These are phyloP conservation scores for Yamadazyma oceani DNA, from an alignment of 1,139 yeast species.

Conservation along the genomic window DNA sequence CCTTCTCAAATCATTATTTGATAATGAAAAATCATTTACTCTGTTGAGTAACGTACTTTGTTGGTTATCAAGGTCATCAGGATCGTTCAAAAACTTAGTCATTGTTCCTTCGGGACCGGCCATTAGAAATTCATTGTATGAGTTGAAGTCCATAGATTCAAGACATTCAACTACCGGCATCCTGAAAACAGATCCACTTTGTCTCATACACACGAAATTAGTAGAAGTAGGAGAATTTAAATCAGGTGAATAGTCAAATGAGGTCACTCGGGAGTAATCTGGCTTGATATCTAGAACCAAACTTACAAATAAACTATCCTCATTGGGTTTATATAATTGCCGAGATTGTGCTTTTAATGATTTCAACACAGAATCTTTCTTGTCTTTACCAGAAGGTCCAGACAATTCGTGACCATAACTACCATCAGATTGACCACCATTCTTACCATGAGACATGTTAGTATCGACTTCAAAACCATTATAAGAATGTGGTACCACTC, in stretches of 20 bases:
- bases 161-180: constrained; percentile 76
- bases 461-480: too few relatives aligned
- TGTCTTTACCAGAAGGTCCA: neutral
- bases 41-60: constrained; percentile 11
- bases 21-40: constrained; percentile 20
- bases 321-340: constrained; percentile 36
- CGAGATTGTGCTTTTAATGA: constrained; percentile 37
- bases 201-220: constrained; percentile 78
- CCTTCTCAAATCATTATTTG: constrained; percentile 22
- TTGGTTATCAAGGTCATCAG: constrained; percentile 9
- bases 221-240: constrained; percentile 44
- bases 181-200: constrained; percentile 81
- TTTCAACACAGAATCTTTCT: constrained; percentile 16
- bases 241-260: constrained; percentile 80
- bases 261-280: constrained; percentile 75
- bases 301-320: constrained; percentile 69
- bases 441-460: too few relatives aligned
- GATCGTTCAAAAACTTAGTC: constrained; percentile 36
- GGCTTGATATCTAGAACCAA: constrained; percentile 75
- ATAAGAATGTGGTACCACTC: constrained; percentile 38
- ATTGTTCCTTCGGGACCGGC: constrained; percentile 63
- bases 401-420: too few relatives aligned
- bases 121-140: constrained; percentile 67
- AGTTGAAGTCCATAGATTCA: constrained; percentile 63
- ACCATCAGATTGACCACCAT: too few relatives aligned